Conservation (phyloP, 768 basidiomycete genomes). For the Boletus sp. region DNA sequence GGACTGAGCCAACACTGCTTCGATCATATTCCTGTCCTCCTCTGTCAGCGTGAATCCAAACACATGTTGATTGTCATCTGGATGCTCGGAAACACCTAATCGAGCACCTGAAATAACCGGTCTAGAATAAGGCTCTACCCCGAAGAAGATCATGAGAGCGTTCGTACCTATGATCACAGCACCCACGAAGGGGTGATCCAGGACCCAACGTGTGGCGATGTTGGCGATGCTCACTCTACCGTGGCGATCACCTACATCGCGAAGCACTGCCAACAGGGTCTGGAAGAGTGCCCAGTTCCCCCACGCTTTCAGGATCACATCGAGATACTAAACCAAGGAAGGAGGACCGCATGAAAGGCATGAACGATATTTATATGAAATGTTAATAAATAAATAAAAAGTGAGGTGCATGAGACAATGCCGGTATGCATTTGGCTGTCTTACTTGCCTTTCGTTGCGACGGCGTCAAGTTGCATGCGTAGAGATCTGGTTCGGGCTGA, state of each 20-base stretch:
- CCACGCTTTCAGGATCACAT: conserved; percentile 79
- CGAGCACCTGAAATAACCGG: conserved; percentile 50
- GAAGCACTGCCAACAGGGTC: conserved; percentile 53
- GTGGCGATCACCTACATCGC: conserved; percentile 64
- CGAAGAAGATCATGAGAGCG: not conserved
- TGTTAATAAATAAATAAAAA: no score
- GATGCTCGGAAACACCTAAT: conserved; percentile 71
- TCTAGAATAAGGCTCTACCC: not conserved
- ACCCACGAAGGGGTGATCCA: conserved; percentile 74
- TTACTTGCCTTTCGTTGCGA: conserved; percentile 73
- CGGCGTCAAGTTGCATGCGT: conserved; percentile 65
- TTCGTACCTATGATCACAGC: conserved; percentile 70
- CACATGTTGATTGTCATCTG: conserved; percentile 61
- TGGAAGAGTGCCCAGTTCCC: conserved; percentile 78
- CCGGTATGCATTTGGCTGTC: not conserved
- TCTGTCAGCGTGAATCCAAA: conserved; percentile 56
- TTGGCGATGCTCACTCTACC: conserved; percentile 68
- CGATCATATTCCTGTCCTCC: conserved; percentile 60
- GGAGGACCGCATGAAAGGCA: not conserved
- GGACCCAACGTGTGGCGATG: conserved; percentile 77
- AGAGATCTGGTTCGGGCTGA: conserved; percentile 65
- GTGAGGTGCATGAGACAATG: not conserved
- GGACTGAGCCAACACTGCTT: conserved; percentile 58
- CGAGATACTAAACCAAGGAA: conserved; percentile 60
- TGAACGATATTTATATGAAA: no score